Evolutionary conservation across 805 yeast species (phyloP).

Genomic region (Zygoascus biomembranicola): DNA sequence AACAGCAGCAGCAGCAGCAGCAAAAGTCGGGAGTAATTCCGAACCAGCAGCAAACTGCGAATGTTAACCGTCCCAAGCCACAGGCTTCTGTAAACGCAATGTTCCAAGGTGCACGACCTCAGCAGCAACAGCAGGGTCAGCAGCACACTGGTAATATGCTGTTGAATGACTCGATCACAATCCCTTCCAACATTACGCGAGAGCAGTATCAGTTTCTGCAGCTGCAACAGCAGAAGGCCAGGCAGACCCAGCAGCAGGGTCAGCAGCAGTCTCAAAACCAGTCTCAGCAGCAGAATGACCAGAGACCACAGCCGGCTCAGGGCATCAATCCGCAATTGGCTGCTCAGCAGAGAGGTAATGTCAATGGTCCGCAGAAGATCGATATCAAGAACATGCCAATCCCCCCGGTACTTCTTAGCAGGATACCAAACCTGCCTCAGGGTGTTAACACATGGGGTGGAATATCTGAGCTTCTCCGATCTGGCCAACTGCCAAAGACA

Average conservation of each 20-base stretch:
- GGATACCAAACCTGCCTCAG: conserved; percentile 70
- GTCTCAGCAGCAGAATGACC: conserved; percentile 20
- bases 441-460: conserved; percentile 77
- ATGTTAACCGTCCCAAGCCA: conserved; percentile 3
- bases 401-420: conserved; percentile 55
- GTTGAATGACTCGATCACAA: conserved; percentile 10
- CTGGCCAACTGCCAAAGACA: conserved; percentile 49
- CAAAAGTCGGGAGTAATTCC: conserved; percentile 10
- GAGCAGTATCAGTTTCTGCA: conserved; percentile 16
- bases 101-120: conserved; percentile 16
- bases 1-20: conserved; percentile 11
- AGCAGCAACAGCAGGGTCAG: conserved; percentile 15
- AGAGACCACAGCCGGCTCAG: conserved; percentile 12
- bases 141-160: conserved; percentile 13
- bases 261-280: conserved; percentile 14
- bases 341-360: conserved; percentile 16
- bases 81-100: neutral
- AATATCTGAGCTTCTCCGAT: conserved; percentile 54
- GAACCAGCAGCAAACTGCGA: conserved; percentile 1
- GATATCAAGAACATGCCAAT: conserved; percentile 57
- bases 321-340: conserved; percentile 12
- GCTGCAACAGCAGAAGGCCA: conserved; percentile 13
- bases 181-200: conserved; percentile 8
- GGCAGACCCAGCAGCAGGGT: conserved; percentile 12
- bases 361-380: conserved; percentile 19